Percentiles rank a stretch among this genome's conserved stretches.
phyloP scores from a whole-genome alignment of 768 basidiomycete genomes.

The Lactarius sp. region DNA sequence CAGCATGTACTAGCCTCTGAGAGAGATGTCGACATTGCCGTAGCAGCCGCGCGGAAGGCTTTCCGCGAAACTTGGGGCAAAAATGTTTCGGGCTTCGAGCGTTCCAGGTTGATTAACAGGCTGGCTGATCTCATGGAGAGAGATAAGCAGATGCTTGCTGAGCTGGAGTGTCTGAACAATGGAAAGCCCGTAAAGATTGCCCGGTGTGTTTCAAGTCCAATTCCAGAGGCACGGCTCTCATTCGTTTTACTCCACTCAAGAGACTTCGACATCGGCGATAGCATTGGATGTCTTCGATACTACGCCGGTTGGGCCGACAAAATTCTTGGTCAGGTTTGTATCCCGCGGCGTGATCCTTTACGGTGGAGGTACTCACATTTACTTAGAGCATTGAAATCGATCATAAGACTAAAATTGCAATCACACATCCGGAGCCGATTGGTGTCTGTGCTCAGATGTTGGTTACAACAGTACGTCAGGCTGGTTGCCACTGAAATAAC shows the following conservation, averaged over 20 bases:
- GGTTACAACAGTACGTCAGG: constrained; percentile 24
- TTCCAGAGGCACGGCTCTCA: constrained; percentile 30
- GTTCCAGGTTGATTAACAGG: constrained; percentile 76
- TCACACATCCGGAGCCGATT: constrained; percentile 84
- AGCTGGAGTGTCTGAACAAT: constrained; percentile 83
- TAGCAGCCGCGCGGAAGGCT: constrained; percentile 75
- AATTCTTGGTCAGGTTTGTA: constrained; percentile 72
- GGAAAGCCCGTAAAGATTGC: constrained; percentile 79
- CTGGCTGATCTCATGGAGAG: constrained; percentile 88
- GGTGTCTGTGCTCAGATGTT: constrained; percentile 95
- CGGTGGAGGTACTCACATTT: constrained; percentile 3
- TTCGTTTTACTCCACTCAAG: constrained; percentile 35
- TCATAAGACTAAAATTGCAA: constrained; percentile 74
- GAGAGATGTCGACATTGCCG: constrained; percentile 79
- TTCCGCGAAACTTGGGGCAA: constrained; percentile 88
- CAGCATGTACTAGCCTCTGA: constrained; percentile 44
- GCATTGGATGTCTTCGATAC: constrained; percentile 74
- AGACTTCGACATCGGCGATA: constrained; percentile 79
- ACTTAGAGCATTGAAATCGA: constrained; percentile 72
- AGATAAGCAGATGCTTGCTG: constrained; percentile 75
- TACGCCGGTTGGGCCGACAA: constrained; percentile 98
- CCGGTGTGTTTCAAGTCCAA: constrained; percentile 33
- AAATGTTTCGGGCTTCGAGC: constrained; percentile 77
- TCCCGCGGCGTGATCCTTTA: constrained; percentile 6
- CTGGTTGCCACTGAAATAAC: constrained; percentile 10